Percentiles rank a stretch among this genome's conserved stretches.
phyloP scores from a whole-genome alignment of 2,329 filamentous ascomycete species.

The Exophiala lecanii-corni region DNA sequence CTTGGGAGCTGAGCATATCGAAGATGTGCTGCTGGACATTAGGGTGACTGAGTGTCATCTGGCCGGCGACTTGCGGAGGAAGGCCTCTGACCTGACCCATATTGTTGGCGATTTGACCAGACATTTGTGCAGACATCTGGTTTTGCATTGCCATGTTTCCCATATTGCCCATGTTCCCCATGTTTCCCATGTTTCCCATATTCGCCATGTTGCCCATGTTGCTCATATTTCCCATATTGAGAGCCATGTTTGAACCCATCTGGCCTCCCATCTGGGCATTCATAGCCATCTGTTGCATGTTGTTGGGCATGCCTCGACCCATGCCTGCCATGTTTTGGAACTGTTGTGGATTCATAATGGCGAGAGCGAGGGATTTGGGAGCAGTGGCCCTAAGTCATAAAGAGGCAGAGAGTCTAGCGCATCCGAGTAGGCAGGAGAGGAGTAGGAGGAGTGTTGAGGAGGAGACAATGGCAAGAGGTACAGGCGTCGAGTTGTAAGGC shows the following conservation, averaged over 20 bases:
- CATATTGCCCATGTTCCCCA: conserved; percentile 31
- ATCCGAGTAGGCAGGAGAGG: neutral
- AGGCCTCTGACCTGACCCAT: conserved; percentile 12
- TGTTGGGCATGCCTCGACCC: conserved; percentile 25
- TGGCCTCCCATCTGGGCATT: conserved; percentile 5
- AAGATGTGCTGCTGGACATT: conserved; percentile 33
- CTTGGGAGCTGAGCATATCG: conserved; percentile 38
- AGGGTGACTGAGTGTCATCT: conserved; percentile 19
- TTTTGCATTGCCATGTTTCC: conserved; percentile 5
- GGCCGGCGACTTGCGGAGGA: conserved; percentile 16
- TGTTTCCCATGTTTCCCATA: conserved; percentile 33
- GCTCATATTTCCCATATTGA: conserved; percentile 14
- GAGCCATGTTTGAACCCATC: conserved; percentile 20
- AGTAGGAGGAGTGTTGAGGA: neutral
- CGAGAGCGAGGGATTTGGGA: conserved; percentile 4
- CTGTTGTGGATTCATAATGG: conserved; percentile 25
- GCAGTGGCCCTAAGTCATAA: neutral
- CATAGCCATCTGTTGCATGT: conserved; percentile 24
- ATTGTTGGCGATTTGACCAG: conserved; percentile 10
- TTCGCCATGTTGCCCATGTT: conserved; percentile 34
- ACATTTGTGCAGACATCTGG: conserved; percentile 7
- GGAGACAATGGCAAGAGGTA: neutral
- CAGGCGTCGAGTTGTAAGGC: no score
- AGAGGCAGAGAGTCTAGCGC: conserved; percentile 8
- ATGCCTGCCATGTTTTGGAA: conserved; percentile 26